Evolutionary conservation across 2,329 filamentous ascomycete species (phyloP), one percentile per base, ranked within the genome.

Genomic region (Coleophoma crateriformis): DNA sequence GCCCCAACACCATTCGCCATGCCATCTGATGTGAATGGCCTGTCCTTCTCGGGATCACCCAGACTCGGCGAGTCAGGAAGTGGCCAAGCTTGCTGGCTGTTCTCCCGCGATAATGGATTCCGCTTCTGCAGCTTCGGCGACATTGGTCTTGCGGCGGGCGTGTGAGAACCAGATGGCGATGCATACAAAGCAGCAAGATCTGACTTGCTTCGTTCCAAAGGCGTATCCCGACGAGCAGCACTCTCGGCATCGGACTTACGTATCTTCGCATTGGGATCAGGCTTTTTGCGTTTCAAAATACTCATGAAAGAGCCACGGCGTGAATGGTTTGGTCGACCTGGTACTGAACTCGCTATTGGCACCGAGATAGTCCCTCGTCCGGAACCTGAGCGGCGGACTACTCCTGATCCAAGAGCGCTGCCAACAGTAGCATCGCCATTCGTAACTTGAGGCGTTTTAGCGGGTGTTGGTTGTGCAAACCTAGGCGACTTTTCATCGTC

Each of bases 201-300:
- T 7, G 72, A 69, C n/a, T 69, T 62, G 54, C 72, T 79, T 33
- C 81, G 74, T 63, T 87, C 83, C 1, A 86, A 69, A 17, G 71
- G 75, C 0, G 81, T 85, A 55, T 87, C 84, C 46, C 77, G 73
- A 10, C 83, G 72, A 1, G 82, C 81, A 2, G 77, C 77, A 54
- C 76, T 84, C 56, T 85, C 82, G 12, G 67, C 60, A 19, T 76
- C 76, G 1, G 70, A 66, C 35, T 81, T 80, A 33, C 76, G 71
- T 17, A 85, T 76, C 59, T 76, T 79, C 44, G 72, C 68, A 49
- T 69, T 61, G 22, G 70, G 59, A 53, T 78, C 74, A 34, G 67
- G 67, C 63, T 82, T 87, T 66, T 78, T 85, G 48, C 86, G 82
- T 35, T 82, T 79, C n/a, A 90, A 67, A 4, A 79, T 79, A 2